Base-by-base conservation (phyloP, 768 basidiomycete genomes). In the Lactifluus hygrophoroides region DNA sequence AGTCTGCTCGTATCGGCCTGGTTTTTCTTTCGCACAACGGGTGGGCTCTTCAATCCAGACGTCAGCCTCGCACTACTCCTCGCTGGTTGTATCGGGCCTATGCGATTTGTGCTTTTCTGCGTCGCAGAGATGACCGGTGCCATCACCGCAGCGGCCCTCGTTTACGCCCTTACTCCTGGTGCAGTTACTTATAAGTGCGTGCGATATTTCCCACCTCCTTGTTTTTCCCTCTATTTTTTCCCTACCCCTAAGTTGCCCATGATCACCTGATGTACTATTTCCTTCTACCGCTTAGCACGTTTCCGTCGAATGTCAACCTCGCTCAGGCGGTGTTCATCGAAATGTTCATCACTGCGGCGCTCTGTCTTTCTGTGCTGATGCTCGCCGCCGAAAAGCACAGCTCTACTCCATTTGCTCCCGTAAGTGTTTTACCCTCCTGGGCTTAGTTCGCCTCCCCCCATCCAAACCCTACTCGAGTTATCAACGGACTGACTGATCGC, bases 291-390 rank as follows among this genome's bases (percentile, higher is more conserved):
- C 44, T 13, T 58, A 85, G 83, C 63, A 82, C 80, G 9, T 68
- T 69, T 63, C 72, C 82, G 9, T 65, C 69, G 19, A 77, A 76
- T 4, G 69, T 80, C 58, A 85, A 77, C 69, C 59, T 68, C 3
- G 75, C 80, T 0, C 82, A 86, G 67, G 83, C 75, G 11, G 76
- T 85, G 17, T 86, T 86, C 68, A 84, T 86, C 59, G 85, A 87
- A 67, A 82, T 85, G 78, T 86, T 86, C 69, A 77, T 81, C 63
- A 86, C 84, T 14, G 73, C 79, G 13, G 73, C 75, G 16, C 73
- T 86, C 40, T 78, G 81, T 43, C 69, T 85, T 14, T 73, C 85
- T 6, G 82, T 86, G n/a, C 77, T 86, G 60, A 86, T 87, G 83
- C 68, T 87, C 25, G 85, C 86, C 4, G 82, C 81, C 16, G 86